Evolutionary conservation across 495 filamentous ascomycete genomes (phyloP).

Genomic region (Podospora pseudopauciseta): DNA sequence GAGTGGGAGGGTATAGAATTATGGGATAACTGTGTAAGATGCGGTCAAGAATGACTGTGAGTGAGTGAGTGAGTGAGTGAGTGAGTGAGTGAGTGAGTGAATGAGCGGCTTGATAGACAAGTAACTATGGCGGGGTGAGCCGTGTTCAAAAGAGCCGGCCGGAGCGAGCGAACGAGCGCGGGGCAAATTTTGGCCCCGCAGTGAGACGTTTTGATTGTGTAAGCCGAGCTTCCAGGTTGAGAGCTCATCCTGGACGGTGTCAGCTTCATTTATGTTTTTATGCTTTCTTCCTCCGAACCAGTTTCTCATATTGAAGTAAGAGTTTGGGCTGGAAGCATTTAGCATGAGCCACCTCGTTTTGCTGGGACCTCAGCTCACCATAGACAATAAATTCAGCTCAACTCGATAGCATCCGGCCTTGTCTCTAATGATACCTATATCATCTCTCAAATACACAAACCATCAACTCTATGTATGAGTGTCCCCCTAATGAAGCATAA

Average conservation of each 20-base stretch:
- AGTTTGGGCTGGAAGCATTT: background rate
- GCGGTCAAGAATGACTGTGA: too few relatives aligned
- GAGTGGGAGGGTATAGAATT: background rate
- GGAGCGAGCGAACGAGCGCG: conserved; percentile 14
- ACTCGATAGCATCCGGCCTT: too few relatives aligned
- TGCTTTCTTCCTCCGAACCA: too few relatives aligned
- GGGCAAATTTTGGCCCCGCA: conserved; percentile 15
- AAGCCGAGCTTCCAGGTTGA: background rate
- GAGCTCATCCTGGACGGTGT: background rate
- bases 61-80: too few relatives aligned
- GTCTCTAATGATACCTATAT: too few relatives aligned
- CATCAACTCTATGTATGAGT: too few relatives aligned
- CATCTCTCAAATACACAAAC: background rate
- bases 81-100: background rate
- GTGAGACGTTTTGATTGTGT: conserved; percentile 6
- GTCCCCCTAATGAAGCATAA: conserved; percentile 46
- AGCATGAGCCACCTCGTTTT: background rate
- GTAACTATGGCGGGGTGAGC: conserved; percentile 6
- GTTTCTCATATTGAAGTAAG: too few relatives aligned
- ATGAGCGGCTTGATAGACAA: background rate
- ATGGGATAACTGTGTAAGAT: too few relatives aligned
- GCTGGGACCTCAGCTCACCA: too few relatives aligned
- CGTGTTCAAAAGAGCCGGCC: background rate
- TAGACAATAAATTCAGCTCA: too few relatives aligned
- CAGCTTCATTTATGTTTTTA: too few relatives aligned